Evolutionary conservation across 139 green algal species (phyloP).

Genomic region (Coccomyxa sp.): DNA sequence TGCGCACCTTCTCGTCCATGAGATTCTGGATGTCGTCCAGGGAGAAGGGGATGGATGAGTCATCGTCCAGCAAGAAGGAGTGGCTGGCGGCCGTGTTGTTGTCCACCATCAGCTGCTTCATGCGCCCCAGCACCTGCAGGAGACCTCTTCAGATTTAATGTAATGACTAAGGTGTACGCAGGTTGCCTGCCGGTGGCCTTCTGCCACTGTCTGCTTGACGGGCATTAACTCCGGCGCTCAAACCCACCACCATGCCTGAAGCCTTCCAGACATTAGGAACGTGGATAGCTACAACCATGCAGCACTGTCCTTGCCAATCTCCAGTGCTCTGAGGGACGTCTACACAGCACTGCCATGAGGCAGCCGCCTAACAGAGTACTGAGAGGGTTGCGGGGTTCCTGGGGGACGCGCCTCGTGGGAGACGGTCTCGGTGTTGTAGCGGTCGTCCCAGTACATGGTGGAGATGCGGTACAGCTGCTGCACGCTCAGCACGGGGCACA

Average conservation of each 20-base stretch:
- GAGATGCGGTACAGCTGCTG: constrained; percentile 99
- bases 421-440: constrained; percentile 97
- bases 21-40: constrained; percentile 59
- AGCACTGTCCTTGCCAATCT: not conserved
- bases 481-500: constrained; percentile 90
- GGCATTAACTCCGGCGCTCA: not conserved
- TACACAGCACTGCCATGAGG: too few species aligned
- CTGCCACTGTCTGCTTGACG: not conserved
- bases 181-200: too few species aligned
- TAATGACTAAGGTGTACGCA: too few species aligned
- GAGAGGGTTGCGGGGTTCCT: too few species aligned
- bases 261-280: not conserved
- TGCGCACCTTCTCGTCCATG: constrained; percentile 52
- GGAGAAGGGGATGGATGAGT: constrained; percentile 86
- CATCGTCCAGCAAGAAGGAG: constrained; percentile 98
- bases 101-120: constrained; percentile 92
- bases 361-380: too few species aligned
- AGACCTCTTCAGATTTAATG: too few species aligned
- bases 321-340: not conserved
- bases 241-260: not conserved
- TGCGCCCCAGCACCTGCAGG: constrained; percentile 52
- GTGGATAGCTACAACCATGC: not conserved
- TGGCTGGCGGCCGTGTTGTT: constrained; percentile 63
- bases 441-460: constrained; percentile 99
- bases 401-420: constrained; percentile 46